Base-by-base conservation (phyloP, 129 eudicot species). In the Silybum marianum region DNA sequence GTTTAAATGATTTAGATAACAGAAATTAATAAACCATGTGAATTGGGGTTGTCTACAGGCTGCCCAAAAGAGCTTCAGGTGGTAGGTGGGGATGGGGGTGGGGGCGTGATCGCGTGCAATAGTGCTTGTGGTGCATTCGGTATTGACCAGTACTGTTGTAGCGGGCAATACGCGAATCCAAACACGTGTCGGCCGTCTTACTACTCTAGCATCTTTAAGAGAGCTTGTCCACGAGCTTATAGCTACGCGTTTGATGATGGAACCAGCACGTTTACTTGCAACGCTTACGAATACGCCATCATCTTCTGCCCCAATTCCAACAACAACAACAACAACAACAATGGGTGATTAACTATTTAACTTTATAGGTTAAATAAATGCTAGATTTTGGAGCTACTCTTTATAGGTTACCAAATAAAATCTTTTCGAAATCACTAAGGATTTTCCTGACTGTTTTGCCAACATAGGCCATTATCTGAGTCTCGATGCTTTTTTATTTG, bases 51-150 rank as follows among this genome's bases (percentile, higher is more conserved):
- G 30, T 81, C 23, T 73, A 19, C 81, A 95, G 99, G 97, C 26
- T 95, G 97, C 82, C 99, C 99, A 6, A 92, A 88, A 85, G 99
- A 95, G 73, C 97, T 95, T 79, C 97, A 95, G 67, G 99, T 95
- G 81, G 87, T 86, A 36, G 97, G 88, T 2, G 86, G 77, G 1
- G 89, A 81, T 3, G 93, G 67, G 4, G 87, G 84, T 5, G 88
- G 76, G 4, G 87, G 83, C 9, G 97, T 89, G 30, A 86, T 95
- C 0, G 99, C 93, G 1, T 95, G 99, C 89, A 92, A 84, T 75
- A 95, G 97, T 77, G 99, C 99, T 2, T 95, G 99, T 74, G 97
- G 86, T 77, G 97, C 99, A 28, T 92, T 95, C 70, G 90, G 93
- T 26, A 87, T 84, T 4, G 97, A 90, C 85, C 87, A 95, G 11